phyloP scores from a whole-genome alignment of 2,329 filamentous ascomycete genomes.

The Dryadomyces quercus-mongolicae region DNA sequence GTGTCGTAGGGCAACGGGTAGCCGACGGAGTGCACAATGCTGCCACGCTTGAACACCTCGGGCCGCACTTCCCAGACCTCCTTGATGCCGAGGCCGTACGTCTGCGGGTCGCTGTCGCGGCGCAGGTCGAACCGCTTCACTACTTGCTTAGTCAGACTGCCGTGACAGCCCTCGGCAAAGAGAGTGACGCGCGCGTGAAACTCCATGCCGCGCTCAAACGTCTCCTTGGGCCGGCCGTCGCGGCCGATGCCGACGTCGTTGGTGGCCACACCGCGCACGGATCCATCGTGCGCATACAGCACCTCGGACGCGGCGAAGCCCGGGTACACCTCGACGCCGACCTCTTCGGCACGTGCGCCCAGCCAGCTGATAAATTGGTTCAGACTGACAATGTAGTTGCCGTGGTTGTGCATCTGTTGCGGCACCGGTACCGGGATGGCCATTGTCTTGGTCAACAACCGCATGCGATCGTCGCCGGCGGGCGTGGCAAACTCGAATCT shows the following conservation, averaged over 20 bases:
- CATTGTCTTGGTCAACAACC: constrained; percentile 74
- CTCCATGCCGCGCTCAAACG: constrained; percentile 95
- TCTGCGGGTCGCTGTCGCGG: constrained; percentile 82
- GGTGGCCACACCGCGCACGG: constrained; percentile 86
- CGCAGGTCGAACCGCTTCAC: constrained; percentile 89
- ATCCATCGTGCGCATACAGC: constrained; percentile 74
- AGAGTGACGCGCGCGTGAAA: constrained; percentile 88
- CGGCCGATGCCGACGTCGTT: constrained; percentile 83
- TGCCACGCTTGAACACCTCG: constrained; percentile 78
- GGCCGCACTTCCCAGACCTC: constrained; percentile 96
- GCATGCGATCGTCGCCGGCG: constrained; percentile 76
- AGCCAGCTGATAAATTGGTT: constrained; percentile 96
- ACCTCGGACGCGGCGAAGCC: constrained; percentile 93
- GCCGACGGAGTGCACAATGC: constrained; percentile 82
- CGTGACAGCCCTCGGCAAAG: constrained; percentile 91
- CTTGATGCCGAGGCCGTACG: constrained; percentile 88
- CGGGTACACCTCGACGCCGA: constrained; percentile 91
- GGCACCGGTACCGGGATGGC: constrained; percentile 75
- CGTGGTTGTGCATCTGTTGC: constrained; percentile 96
- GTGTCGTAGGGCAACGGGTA: constrained; percentile 81
- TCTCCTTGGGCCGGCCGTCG: constrained; percentile 74
- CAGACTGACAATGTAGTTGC: constrained; percentile 93
- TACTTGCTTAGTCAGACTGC: constrained; percentile 88
- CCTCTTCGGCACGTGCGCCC: constrained; percentile 87
- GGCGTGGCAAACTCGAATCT: constrained; percentile 82